Evolutionary conservation across 495 filamentous ascomycete genomes (phyloP).

Genomic region (Neurospora terricola): DNA sequence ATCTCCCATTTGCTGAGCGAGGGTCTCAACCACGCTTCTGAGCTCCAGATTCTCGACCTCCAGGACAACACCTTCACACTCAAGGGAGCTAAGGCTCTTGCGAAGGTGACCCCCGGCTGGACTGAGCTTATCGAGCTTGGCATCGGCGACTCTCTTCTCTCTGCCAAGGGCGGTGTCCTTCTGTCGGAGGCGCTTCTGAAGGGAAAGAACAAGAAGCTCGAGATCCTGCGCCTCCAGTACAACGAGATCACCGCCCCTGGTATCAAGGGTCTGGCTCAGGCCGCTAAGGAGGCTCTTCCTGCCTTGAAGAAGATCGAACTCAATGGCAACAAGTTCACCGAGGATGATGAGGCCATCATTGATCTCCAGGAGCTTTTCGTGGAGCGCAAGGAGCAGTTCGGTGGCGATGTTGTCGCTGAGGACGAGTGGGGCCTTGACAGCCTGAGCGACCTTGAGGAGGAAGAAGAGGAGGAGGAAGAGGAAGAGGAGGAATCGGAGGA

Average conservation of each 20-base stretch:
- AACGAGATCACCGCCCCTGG: constrained; percentile 79
- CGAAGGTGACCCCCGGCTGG: constrained; percentile 66
- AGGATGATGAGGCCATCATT: constrained; percentile 61
- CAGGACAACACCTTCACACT: constrained; percentile 96
- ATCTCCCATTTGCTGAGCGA: constrained; percentile 66
- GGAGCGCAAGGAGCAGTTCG: constrained; percentile 51
- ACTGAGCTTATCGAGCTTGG: constrained; percentile 68
- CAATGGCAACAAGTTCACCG: constrained; percentile 90
- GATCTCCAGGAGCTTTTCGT: constrained; percentile 41
- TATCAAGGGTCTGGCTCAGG: constrained; percentile 56
- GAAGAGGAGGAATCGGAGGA: constrained; percentile 60
- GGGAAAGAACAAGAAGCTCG: constrained; percentile 65
- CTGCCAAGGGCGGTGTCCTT: constrained; percentile 64
- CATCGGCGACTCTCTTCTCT: constrained; percentile 78
- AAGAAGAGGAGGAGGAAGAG: constrained; percentile 60
- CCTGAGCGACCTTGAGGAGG: constrained; percentile 72
- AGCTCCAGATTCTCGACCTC: constrained; percentile 69
- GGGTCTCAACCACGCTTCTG: constrained; percentile 57
- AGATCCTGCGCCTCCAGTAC: constrained; percentile 79
- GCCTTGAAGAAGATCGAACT: constrained; percentile 74
- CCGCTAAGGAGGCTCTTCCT: constrained; percentile 55
- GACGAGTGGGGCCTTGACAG: constrained; percentile 79
- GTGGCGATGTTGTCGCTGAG: constrained; percentile 46
- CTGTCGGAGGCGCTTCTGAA: constrained; percentile 62
- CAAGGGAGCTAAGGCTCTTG: constrained; percentile 67